Evolutionary conservation across 2,329 filamentous ascomycete species (phyloP).

Genomic region (Lachnellula cervina): DNA sequence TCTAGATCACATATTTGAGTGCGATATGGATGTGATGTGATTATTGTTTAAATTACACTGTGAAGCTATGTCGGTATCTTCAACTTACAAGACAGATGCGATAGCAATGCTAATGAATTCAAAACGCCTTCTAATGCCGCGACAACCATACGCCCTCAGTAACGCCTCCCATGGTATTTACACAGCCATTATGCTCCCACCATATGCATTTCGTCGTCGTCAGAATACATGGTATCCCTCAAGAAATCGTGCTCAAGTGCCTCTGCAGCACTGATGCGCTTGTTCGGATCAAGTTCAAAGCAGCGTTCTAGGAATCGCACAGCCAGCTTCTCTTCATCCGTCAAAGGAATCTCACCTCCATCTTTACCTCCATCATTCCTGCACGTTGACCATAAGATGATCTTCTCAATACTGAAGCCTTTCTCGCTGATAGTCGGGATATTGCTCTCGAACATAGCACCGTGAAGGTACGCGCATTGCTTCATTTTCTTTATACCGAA

Average conservation of each 20-base stretch:
- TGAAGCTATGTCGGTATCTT: conserved; percentile 17
- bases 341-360: conserved; percentile 46
- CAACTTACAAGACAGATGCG: conserved; percentile 4
- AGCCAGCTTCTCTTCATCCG: conserved; percentile 65
- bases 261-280: conserved; percentile 69
- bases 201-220: conserved; percentile 50
- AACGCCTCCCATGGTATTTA: conserved; percentile 9
- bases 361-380: conserved; percentile 57
- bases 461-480: conserved; percentile 74
- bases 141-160: conserved; percentile 7
- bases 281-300: conserved; percentile 70
- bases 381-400: conserved; percentile 91
- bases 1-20: not conserved
- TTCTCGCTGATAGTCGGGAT: conserved; percentile 84
- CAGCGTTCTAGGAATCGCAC: conserved; percentile 67
- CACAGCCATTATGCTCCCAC: conserved; percentile 13
- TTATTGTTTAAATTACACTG: conserved; percentile 7
- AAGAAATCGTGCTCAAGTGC: conserved; percentile 71
- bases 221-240: conserved; percentile 43
- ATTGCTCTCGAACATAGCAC: conserved; percentile 85
- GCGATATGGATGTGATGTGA: not conserved
- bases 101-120: conserved; percentile 9
- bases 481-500: conserved; percentile 86
- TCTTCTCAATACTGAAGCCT: conserved; percentile 86
- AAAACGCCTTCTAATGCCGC: conserved; percentile 8